phyloP scores from a whole-genome alignment of 2,329 filamentous ascomycete genomes.

The Rutstroemia sydowiana region DNA sequence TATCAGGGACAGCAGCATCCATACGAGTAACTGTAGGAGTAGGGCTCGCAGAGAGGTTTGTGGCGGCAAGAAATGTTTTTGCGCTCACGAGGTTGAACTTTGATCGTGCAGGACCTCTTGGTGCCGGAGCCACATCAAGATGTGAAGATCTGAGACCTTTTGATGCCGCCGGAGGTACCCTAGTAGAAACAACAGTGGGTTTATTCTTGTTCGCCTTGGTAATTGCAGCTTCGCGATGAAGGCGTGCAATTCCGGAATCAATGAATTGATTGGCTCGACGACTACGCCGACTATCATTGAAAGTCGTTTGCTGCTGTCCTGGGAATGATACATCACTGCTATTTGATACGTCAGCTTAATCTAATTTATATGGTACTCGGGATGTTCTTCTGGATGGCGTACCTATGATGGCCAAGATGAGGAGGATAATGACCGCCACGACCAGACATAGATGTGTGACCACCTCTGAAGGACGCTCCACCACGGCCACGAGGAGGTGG shows the following conservation, averaged over 20 bases:
- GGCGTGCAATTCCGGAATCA: slow-evolving; percentile 5
- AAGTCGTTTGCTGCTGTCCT: neutral
- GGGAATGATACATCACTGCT: neutral
- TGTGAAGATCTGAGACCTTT: neutral
- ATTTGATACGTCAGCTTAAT: neutral
- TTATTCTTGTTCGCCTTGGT: neutral
- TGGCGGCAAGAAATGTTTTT: neutral
- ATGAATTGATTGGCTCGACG: neutral
- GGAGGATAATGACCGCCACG: neutral
- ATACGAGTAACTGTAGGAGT: neutral
- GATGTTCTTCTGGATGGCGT: no score
- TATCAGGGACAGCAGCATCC: neutral
- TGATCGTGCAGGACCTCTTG: neutral
- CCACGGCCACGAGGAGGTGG: neutral
- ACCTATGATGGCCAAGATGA: neutral
- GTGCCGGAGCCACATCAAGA: neutral
- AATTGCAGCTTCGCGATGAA: neutral
- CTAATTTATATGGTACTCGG: no score
- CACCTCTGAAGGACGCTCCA: slow-evolving; percentile 2
- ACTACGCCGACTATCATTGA: slow-evolving; percentile 1
- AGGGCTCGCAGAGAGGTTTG: neutral
- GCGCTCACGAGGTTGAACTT: neutral
- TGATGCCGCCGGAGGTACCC: neutral
- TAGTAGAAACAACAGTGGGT: neutral
- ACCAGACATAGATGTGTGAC: neutral